Percentiles rank a stretch among this genome's conserved stretches.
Evolutionary conservation across 805 yeast species (phyloP).

Genomic region (Candida chauliodis): DNA sequence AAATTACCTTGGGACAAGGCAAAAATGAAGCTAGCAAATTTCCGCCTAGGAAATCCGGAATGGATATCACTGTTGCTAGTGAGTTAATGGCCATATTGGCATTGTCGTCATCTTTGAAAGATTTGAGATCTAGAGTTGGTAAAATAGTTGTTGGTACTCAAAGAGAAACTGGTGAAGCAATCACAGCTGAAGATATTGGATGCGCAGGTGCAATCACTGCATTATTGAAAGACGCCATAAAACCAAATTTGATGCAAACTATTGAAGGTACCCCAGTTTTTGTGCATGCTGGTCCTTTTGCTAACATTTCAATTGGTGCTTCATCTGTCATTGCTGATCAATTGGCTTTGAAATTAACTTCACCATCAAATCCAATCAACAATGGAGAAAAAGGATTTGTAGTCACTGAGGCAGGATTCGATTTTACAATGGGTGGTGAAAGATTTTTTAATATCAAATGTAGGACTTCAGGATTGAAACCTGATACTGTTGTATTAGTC

Average conservation of each 20-base stretch:
- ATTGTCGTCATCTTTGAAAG: conserved; percentile 68
- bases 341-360: conserved; percentile 83
- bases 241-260: conserved; percentile 96
- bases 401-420: conserved; percentile 97
- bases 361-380: conserved; percentile 43
- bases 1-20: conserved; percentile 85
- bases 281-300: conserved; percentile 98
- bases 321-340: conserved; percentile 91
- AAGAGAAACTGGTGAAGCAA: conserved; percentile 63
- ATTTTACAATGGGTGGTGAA: conserved; percentile 99
- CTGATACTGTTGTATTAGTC: conserved; percentile 89
- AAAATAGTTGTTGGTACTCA: conserved; percentile 85
- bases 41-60: conserved; percentile 79
- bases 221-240: conserved; percentile 89
- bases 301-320: conserved; percentile 96
- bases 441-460: conserved; percentile 94
- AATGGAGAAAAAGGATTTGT: conserved; percentile 69
- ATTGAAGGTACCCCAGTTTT: conserved; percentile 96
- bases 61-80: conserved; percentile 94
- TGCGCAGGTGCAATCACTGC: conserved; percentile 96
- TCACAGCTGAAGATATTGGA: conserved; percentile 93
- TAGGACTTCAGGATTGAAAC: conserved; percentile 81
- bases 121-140: conserved; percentile 86
- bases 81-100: conserved; percentile 97
- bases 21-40: conserved; percentile 81